Base-by-base conservation (phyloP, 768 basidiomycete species). In the Tylopilus sp. region DNA sequence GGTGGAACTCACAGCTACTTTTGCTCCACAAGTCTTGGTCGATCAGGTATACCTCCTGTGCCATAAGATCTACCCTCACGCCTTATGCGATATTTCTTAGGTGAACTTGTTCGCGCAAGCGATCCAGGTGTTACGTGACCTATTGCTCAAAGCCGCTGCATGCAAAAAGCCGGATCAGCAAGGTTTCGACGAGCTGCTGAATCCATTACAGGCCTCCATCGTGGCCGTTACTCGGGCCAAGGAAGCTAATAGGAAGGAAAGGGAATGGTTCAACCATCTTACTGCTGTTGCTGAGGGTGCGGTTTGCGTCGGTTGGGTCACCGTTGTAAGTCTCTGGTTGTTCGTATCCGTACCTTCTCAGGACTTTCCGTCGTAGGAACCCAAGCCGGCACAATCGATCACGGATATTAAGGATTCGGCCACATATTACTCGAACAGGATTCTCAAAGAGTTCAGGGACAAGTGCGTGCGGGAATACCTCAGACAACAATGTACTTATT, bases 371-470 rank as follows among this genome's bases (percentile, higher is more conserved):
- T 24, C 36, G 38, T 55, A 80, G 77, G 76, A 91, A 74, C 80
- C 84, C 8, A 92, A 89, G 65, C 96, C 96, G 1, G 90, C 79
- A 6, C 82, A 87, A 24, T 87, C 80, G 58, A 76, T 98, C n/a
- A 75, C 71, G 17, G 91, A 94, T 45, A 81, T 88, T 70, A 95
- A 89, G 71, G 93, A 98, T 24, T 82, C 89, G 4, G 82, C 87
- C 12, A 78, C 83, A 64, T 99, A 92, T 73, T 98, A 92, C 68
- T 86, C 85, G 2, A 92, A 97, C 71, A 84, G 86, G 53, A 80
- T 98, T 42, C 85, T 93, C 71, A 92, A 93, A 70, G 92, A 95
- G 57, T 92, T 81, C 78, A 98, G 92, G 69, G 90, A 92, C 8
- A 92, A 91, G 96, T 93, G 54, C 52, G 88, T 65, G 3, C 57